phyloP scores from a whole-genome alignment of 75 land plant genomes.

The Pinus albicaulis region DNA sequence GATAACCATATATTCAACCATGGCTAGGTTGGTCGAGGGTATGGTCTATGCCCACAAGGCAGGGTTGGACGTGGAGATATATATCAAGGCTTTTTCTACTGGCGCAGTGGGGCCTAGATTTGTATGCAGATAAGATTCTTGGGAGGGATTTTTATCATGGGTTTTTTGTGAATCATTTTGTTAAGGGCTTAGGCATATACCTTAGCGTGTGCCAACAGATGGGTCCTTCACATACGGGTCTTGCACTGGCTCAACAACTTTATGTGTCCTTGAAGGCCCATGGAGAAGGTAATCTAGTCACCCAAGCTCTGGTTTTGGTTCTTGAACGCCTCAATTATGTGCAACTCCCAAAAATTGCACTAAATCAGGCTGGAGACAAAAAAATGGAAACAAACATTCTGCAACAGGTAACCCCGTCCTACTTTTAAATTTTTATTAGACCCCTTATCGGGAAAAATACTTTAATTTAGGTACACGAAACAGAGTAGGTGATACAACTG shows the following conservation, averaged over 20 bases:
- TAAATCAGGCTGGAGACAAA: no score
- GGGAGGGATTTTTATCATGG: conserved; percentile 76
- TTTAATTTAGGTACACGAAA: no score
- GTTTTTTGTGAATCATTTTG: conserved; percentile 76
- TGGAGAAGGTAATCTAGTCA: conserved; percentile 84
- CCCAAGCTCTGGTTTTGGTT: conserved; percentile 76
- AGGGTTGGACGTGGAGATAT: conserved; percentile 53
- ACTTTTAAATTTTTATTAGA: no score
- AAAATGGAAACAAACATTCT: no score
- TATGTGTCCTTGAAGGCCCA: conserved; percentile 85
- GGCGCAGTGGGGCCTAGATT: conserved; percentile 83
- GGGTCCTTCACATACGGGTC: conserved; percentile 79
- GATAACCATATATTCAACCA: conserved; percentile 66
- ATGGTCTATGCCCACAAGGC: conserved; percentile 77
- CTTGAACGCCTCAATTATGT: conserved; percentile 83
- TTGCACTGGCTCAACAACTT: conserved; percentile 91
- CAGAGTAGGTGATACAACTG: no score
- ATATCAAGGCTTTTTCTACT: conserved; percentile 53
- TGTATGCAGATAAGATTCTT: conserved; percentile 64
- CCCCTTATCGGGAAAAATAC: no score
- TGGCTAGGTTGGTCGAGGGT: conserved; percentile 81
- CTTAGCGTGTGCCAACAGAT: conserved; percentile 66
- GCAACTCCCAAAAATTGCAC: background rate
- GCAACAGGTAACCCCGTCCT: no score
- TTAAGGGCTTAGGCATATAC: conserved; percentile 85